A percentile compares a stretch with the other conserved stretches of the same genome.
Conservation (phyloP, 768 basidiomycete genomes). For the Pleurotus eryngii region DNA sequence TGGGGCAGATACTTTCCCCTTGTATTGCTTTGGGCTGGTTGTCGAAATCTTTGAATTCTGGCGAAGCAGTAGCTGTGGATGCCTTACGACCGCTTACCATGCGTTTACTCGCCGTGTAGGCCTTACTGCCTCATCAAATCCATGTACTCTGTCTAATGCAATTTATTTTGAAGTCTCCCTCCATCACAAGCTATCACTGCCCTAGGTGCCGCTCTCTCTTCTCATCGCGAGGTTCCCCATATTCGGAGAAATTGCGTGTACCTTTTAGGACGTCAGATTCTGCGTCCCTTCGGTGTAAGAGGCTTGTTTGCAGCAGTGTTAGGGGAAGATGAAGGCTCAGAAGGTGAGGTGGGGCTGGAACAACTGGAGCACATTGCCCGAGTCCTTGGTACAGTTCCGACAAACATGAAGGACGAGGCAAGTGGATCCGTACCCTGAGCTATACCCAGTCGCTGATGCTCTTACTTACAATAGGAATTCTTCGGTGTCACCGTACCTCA, state of each 20-base stretch:
- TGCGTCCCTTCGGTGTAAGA: conserved; percentile 66
- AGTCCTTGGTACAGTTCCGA: conserved; percentile 62
- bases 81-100: conserved; percentile 47
- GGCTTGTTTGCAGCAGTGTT: conserved; percentile 71
- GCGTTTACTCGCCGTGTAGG: conserved; percentile 64
- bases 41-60: conserved; percentile 44
- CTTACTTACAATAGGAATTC: conserved; percentile 48
- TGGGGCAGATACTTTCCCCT: conserved; percentile 55
- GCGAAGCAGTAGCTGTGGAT: conserved; percentile 38
- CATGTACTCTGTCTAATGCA: conserved; percentile 4
- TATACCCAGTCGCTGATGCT: not conserved
- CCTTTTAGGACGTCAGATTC: conserved; percentile 68
- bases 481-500: conserved; percentile 52
- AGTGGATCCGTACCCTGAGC: conserved; percentile 14
- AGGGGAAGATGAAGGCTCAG: conserved; percentile 49
- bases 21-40: conserved; percentile 72
- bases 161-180: conserved; percentile 44
- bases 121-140: conserved; percentile 12
- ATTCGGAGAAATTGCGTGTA: conserved; percentile 55
- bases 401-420: conserved; percentile 53
- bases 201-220: conserved; percentile 57
- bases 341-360: conserved; percentile 54
- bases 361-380: conserved; percentile 72
- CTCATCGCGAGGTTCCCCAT: conserved; percentile 42
- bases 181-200: conserved; percentile 64